Percentiles rank a stretch among this genome's conserved stretches.
Conservation (phyloP, 176 grass and related monocot genomes). For the Rhynchospora tenuis region DNA sequence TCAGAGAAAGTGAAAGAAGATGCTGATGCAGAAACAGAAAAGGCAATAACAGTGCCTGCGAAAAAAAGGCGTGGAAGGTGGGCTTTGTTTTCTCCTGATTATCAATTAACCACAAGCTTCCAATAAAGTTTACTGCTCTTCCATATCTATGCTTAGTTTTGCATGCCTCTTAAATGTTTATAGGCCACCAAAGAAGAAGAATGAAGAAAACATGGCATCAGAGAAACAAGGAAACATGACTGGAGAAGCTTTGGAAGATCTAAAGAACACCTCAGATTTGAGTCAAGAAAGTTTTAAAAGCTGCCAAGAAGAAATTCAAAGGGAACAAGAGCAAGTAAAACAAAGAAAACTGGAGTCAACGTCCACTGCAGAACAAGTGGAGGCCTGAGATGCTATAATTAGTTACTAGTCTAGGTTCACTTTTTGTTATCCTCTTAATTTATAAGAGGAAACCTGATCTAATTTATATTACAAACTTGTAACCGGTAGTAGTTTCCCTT, state of each 20-base stretch:
- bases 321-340: not conserved
- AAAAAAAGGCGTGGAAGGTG: too few species aligned
- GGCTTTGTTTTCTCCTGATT: too few species aligned
- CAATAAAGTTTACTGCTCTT: too few species aligned
- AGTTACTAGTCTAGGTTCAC: not conserved
- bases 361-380: not conserved
- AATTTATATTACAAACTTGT: not conserved
- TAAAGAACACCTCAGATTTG: not conserved
- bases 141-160: not conserved
- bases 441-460: not conserved
- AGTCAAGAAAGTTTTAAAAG: not conserved
- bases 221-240: not conserved
- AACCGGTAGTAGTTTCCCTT: not conserved
- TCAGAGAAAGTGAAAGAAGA: too few species aligned
- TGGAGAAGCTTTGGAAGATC: not conserved
- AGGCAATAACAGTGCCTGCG: too few species aligned
- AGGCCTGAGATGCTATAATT: not conserved
- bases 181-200: constrained; percentile 3
- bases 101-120: too few species aligned
- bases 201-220: not conserved
- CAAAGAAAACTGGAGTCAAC: not conserved
- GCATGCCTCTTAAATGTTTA: not conserved
- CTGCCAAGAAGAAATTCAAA: not conserved
- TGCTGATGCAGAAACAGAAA: too few species aligned
- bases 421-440: not conserved